Percentiles rank a stretch among this genome's conserved stretches.
Conservation (phyloP, 495 filamentous ascomycete genomes). For the Hapsidospora chrysogenum region DNA sequence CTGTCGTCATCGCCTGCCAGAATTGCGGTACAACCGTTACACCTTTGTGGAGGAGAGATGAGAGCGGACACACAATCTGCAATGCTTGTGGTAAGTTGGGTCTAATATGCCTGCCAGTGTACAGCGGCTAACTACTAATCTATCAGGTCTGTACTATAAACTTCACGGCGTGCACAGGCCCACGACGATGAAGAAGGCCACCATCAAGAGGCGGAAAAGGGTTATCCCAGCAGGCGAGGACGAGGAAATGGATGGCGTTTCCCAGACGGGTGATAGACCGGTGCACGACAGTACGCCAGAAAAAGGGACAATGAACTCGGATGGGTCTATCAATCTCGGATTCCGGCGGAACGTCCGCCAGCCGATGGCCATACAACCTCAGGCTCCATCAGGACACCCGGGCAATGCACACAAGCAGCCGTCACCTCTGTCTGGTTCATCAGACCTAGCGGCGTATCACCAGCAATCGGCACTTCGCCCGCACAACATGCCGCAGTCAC, state of each 20-base stretch:
- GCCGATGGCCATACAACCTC: conserved; percentile 26
- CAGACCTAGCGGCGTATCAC: conserved; percentile 28
- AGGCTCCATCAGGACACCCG: no score
- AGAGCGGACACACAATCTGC: conserved; percentile 91
- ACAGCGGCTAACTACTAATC: neutral
- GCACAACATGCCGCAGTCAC: conserved; percentile 21
- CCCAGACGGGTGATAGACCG: conserved; percentile 25
- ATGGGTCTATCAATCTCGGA: conserved; percentile 42
- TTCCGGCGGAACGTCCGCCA: conserved; percentile 30
- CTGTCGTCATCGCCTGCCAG: conserved; percentile 81
- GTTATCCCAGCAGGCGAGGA: conserved; percentile 69
- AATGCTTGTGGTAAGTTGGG: conserved; percentile 81
- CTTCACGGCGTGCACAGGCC: conserved; percentile 86
- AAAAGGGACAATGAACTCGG: conserved; percentile 32
- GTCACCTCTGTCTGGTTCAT: conserved; percentile 15
- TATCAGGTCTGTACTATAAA: conserved; percentile 84
- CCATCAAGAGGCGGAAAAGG: conserved; percentile 91
- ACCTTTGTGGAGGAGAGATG: conserved; percentile 88
- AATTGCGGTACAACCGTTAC: conserved; percentile 97
- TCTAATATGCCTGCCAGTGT: conserved; percentile 7
- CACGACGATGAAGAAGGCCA: conserved; percentile 90
- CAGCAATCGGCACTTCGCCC: conserved; percentile 9
- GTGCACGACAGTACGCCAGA: conserved; percentile 19
- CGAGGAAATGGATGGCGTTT: conserved; percentile 20
- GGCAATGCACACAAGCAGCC: conserved; percentile 16